Base-by-base conservation (phyloP, 192 early-diverging fungal species). In the Dispira simplex region DNA sequence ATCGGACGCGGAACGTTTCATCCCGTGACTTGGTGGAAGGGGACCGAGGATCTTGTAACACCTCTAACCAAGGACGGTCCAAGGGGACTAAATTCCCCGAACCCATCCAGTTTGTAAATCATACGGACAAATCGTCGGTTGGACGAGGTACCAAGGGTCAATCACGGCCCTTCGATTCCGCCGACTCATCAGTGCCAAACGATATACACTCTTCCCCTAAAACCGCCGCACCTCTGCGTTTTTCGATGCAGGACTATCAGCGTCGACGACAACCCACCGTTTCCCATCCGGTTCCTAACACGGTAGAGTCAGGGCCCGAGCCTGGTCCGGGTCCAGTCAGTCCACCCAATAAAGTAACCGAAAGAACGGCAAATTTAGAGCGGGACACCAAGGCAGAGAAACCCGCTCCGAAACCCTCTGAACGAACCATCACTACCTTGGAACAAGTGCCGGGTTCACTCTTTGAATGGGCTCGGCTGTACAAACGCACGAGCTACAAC, bases 401-500 rank as follows among this genome's bases (percentile, higher is more conserved):
- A 4, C 16, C 16, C 16, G n/a, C 8, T 23, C n/a, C n/a, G 8
- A 18, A 4, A 51, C 49, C 23, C 1, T 23, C 16, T 23, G 23
- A 51, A 18, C 49, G 12, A 0, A 26, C 23, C 54, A 9, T 23
- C 54, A 14, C 25, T 21, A 8, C 23, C 8, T 18, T 21, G 16
- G 14, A 56, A 56, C 54, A 21, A 56, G 54, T 25, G 25, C 16
- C 54, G 54, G 25, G 13, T 25, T 25, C 16, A 21, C 32, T 39
- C 3, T 39, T 56, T 56, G 58, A 43, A 44, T 60, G 58, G 58
- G 58, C 39, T 10, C 26, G 32, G 14, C 58, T 11, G 18, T 60
- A 60, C 58, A 60, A 60, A 44, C 58, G 58, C 14, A 18, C 58
- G 27, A 21, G 58, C 58, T 16, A 43, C 11, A 26, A 20, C 55